A percentile compares a stretch with the other conserved stretches of the same genome.
phyloP scores from a whole-genome alignment of 2,329 filamentous ascomycete genomes.

The Trichophyton schoenleinii region DNA sequence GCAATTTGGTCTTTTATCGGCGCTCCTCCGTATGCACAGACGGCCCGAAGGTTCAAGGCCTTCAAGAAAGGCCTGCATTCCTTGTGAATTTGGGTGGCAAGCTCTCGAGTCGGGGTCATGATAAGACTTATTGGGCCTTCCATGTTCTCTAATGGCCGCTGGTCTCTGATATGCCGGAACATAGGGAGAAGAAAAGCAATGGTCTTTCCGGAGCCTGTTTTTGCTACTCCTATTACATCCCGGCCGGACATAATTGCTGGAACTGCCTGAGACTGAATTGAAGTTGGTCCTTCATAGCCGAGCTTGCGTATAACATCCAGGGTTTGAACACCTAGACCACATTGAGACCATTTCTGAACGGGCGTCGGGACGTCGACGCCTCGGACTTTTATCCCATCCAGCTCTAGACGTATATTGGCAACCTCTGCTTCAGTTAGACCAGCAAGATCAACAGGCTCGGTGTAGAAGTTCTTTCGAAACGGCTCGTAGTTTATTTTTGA shows the following conservation, averaged over 20 bases:
- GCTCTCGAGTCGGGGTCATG: conserved; percentile 86
- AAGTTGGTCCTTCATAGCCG: conserved; percentile 76
- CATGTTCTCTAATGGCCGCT: conserved; percentile 63
- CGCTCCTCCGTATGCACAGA: conserved; percentile 88
- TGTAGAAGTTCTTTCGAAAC: conserved; percentile 91
- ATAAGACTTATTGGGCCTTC: conserved; percentile 84
- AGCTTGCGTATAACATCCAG: conserved; percentile 71
- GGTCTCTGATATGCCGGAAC: conserved; percentile 96
- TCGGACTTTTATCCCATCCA: conserved; percentile 90
- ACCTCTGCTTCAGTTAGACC: conserved; percentile 77
- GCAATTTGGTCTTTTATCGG: conserved; percentile 97
- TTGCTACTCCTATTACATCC: conserved; percentile 91
- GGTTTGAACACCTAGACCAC: conserved; percentile 74
- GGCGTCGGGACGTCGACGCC: conserved; percentile 83
- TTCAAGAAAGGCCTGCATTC: conserved; percentile 94
- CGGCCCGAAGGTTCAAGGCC: conserved; percentile 67
- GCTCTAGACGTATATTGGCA: conserved; percentile 64
- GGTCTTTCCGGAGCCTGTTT: conserved; percentile 96
- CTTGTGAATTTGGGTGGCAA: conserved; percentile 84
- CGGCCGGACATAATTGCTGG: conserved; percentile 91
- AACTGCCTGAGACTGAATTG: conserved; percentile 90
- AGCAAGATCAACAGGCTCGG: conserved; percentile 71
- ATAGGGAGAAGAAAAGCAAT: conserved; percentile 90
- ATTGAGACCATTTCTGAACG: conserved; percentile 93
- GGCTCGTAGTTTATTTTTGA: conserved; percentile 71